Conservation (phyloP, 2,329 filamentous ascomycete genomes). For the Exophiala lecanii-corni region DNA sequence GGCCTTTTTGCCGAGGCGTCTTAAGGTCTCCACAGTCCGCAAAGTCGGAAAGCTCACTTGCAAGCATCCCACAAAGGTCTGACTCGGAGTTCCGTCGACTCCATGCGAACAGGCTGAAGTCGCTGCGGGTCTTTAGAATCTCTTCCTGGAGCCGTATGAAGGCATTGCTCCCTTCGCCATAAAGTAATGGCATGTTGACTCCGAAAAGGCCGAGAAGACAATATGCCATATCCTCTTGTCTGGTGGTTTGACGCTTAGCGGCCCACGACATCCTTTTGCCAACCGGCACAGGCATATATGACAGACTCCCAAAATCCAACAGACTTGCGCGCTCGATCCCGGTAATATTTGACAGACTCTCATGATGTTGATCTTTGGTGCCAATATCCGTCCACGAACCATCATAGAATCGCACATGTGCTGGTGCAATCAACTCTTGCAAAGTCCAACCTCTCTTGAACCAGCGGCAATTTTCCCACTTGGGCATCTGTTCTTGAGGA, state of each 20-base stretch:
- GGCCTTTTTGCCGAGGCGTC: too few species aligned
- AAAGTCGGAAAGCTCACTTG: too few species aligned
- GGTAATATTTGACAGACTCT: slow-evolving; percentile 28
- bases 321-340: slow-evolving; percentile 29
- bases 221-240: slow-evolving; percentile 26
- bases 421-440: slow-evolving; percentile 29
- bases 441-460: slow-evolving; percentile 30
- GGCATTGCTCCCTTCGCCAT: slow-evolving; percentile 27
- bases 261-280: slow-evolving; percentile 28
- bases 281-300: slow-evolving; percentile 12
- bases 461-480: too few species aligned
- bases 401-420: slow-evolving; percentile 24
- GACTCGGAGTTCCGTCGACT: slow-evolving; percentile 3
- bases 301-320: slow-evolving; percentile 2
- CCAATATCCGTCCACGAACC: slow-evolving; percentile 16
- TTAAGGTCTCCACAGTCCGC: too few species aligned
- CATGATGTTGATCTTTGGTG: slow-evolving; percentile 17
- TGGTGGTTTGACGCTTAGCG: slow-evolving; percentile 20
- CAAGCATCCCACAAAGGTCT: too few species aligned
- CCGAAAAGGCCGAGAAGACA: slow-evolving; percentile 27
- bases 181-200: slow-evolving; percentile 28
- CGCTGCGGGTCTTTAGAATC: slow-evolving; percentile 22
- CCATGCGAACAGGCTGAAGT: slow-evolving; percentile 26
- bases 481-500: too few species aligned
- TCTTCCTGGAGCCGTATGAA: slow-evolving; percentile 27